phyloP scores from a whole-genome alignment of 2,329 filamentous ascomycete species.

The Cephalotrichum gorgonifer region DNA sequence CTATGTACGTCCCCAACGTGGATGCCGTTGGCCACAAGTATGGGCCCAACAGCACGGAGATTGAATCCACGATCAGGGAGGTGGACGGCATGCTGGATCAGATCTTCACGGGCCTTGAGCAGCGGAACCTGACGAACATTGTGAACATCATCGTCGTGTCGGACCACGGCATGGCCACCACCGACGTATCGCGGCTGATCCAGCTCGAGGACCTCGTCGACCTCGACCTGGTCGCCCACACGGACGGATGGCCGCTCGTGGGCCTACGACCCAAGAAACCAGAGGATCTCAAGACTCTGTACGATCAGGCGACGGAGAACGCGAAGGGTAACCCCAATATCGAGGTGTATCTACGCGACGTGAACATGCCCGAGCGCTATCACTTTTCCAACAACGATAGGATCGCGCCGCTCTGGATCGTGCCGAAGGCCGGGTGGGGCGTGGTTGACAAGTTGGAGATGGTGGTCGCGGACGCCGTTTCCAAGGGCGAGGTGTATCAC shows the following conservation, averaged over 20 bases:
- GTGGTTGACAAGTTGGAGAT: constrained; percentile 76
- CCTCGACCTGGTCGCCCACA: constrained; percentile 64
- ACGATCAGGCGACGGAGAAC: constrained; percentile 32
- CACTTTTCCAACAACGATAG: constrained; percentile 82
- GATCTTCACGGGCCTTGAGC: constrained; percentile 65
- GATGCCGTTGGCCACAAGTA: constrained; percentile 79
- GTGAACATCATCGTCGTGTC: constrained; percentile 95
- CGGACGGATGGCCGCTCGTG: constrained; percentile 89
- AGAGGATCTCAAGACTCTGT: constrained; percentile 54
- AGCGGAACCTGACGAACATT: constrained; percentile 75
- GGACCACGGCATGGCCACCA: constrained; percentile 97
- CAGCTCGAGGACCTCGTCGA: constrained; percentile 88
- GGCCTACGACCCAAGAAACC: constrained; percentile 72
- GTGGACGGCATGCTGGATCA: constrained; percentile 75
- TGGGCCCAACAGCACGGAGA: constrained; percentile 92
- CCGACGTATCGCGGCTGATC: constrained; percentile 66
- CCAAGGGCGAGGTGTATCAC: constrained; percentile 56
- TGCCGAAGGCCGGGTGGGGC: constrained; percentile 87
- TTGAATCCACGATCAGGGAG: constrained; percentile 62
- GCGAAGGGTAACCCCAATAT: constrained; percentile 53
- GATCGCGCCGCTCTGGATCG: constrained; percentile 90
- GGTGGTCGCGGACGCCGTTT: constrained; percentile 56
- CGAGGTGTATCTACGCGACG: constrained; percentile 77
- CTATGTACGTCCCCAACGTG: constrained; percentile 88
- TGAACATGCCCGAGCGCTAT: constrained; percentile 84